Percentiles rank a stretch among this genome's conserved stretches.
Evolutionary conservation across 805 yeast genomes (phyloP).

Genomic region (Lipomyces starkeyi): DNA sequence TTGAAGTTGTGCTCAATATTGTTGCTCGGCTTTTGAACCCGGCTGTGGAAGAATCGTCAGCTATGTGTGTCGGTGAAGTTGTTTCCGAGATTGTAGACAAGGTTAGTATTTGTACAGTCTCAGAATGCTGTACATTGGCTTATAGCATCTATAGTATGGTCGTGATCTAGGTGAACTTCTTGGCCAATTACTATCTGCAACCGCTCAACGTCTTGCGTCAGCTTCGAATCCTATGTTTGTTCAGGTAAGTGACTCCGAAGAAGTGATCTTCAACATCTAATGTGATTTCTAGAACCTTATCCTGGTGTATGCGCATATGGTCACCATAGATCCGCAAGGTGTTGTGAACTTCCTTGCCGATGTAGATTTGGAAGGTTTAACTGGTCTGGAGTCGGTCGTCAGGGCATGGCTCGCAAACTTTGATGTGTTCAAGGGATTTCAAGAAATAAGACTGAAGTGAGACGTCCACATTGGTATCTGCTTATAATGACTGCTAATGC

Average conservation of each 20-base stretch:
- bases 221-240: conserved; percentile 75
- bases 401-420: conserved; percentile 85
- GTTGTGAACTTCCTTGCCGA: conserved; percentile 66
- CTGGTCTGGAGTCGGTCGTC: conserved; percentile 63
- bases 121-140: not conserved
- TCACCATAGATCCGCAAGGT: conserved; percentile 64
- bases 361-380: conserved; percentile 25
- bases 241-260: conserved; percentile 48
- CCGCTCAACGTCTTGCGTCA: conserved; percentile 65
- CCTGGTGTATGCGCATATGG: conserved; percentile 74
- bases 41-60: conserved; percentile 75
- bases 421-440: conserved; percentile 79
- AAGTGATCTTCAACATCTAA: not conserved
- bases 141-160: conserved; percentile 39
- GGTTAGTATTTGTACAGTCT: conserved; percentile 1
- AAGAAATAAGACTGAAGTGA: conserved; percentile 62
- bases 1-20: conserved; percentile 63
- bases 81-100: conserved; percentile 64
- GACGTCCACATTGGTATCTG: not conserved
- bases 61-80: conserved; percentile 74
- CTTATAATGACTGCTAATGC: conserved; percentile 44
- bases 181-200: conserved; percentile 70
- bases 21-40: conserved; percentile 76
- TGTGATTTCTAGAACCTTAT: conserved; percentile 57
- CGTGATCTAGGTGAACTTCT: conserved; percentile 49